Conservation (phyloP, 2,329 filamentous ascomycete genomes). For the Beauveria scarabaeidicola region DNA sequence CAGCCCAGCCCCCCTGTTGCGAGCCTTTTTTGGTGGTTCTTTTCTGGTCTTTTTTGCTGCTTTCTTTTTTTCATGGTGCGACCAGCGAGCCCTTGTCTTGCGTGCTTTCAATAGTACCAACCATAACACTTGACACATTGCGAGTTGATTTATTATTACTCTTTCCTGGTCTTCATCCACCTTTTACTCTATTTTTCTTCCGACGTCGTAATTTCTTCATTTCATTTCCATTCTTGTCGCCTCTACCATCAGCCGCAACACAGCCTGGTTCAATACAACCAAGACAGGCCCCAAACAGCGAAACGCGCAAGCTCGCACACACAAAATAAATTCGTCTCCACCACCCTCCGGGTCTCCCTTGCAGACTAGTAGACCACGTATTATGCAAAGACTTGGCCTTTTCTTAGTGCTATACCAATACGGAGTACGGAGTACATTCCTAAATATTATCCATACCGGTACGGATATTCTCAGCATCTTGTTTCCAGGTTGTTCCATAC, state of each 20-base stretch:
- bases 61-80: not conserved
- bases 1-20: not conserved
- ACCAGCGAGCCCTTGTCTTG: not conserved
- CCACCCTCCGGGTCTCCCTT: not conserved
- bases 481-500: not conserved
- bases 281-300: not conserved
- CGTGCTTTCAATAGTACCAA: not conserved
- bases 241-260: not conserved
- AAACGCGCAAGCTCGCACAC: not conserved
- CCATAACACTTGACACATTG: too few species aligned
- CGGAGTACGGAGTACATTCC: too few species aligned
- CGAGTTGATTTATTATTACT: too few species aligned
- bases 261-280: not conserved
- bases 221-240: not conserved
- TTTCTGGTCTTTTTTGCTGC: too few species aligned
- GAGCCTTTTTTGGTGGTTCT: not conserved
- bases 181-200: too few species aligned
- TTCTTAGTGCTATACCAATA: too few species aligned
- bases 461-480: not conserved
- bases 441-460: too few species aligned
- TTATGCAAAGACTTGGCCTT: too few species aligned
- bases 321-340: not conserved
- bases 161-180: too few species aligned
- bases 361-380: not conserved
- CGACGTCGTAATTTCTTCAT: not conserved